Conservation (phyloP, 768 basidiomycete genomes). For the Mrakia gelida region DNA sequence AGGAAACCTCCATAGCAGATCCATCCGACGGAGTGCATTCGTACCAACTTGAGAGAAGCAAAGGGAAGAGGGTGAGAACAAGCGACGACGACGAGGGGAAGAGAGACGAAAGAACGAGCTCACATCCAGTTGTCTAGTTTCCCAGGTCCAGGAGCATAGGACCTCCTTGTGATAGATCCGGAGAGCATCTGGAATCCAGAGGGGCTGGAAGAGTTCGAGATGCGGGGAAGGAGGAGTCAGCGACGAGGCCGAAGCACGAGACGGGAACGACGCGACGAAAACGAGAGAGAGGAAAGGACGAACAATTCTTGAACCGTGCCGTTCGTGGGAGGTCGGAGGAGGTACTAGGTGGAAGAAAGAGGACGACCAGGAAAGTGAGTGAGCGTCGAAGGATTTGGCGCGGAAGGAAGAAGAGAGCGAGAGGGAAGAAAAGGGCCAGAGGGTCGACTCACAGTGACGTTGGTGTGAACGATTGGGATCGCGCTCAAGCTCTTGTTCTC, state of each 20-base stretch:
- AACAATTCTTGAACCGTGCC: neutral
- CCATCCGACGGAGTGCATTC: conserved; percentile 3
- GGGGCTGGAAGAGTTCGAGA: neutral
- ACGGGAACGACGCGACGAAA: no score
- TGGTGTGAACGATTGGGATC: neutral
- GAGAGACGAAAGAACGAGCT: neutral
- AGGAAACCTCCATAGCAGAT: neutral
- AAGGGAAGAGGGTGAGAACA: no score
- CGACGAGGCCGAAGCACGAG: no score
- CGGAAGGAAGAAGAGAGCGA: no score
- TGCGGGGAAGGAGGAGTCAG: no score
- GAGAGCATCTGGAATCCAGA: neutral
- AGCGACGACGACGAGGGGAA: neutral
- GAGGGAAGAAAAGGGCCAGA: no score
- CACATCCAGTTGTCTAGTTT: neutral
- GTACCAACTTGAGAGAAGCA: neutral
- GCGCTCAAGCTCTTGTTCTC: neutral
- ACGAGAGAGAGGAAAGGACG: neutral
- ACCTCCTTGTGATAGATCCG: neutral
- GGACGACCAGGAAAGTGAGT: no score
- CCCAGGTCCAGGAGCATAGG: neutral
- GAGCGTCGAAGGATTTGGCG: no score
- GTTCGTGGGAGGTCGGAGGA: neutral
- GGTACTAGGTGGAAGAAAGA: neutral
- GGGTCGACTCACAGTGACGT: neutral